These are phyloP conservation scores for Leccinum incarnatum DNA, from an alignment of 768 basidiomycete genomes.

Conservation along the genomic window DNA sequence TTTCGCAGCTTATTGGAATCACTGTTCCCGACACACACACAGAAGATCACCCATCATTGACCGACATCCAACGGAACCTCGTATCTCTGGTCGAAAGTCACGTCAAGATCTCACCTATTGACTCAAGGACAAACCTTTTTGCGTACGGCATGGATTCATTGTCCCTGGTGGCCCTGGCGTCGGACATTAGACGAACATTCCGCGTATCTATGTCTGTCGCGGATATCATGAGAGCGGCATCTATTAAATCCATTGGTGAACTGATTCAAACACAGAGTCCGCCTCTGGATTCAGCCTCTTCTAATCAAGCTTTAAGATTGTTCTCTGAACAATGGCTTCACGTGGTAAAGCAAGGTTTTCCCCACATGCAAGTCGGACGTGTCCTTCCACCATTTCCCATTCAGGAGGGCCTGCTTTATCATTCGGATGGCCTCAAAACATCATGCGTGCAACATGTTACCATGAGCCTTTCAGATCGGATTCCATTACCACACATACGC, in stretches of 20 bases:
- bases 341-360: conserved; percentile 3
- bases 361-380: conserved; percentile 2
- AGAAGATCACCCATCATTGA: neutral
- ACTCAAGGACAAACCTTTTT: conserved; percentile 29
- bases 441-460: conserved; percentile 48
- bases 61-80: conserved; percentile 37
- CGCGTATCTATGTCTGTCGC: conserved; percentile 20
- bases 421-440: conserved; percentile 35
- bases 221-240: conserved; percentile 30
- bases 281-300: neutral
- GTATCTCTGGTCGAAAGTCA: conserved; percentile 31
- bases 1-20: conserved; percentile 22
- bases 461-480: conserved; percentile 25
- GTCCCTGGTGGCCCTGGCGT: conserved; percentile 22
- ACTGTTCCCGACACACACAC: neutral
- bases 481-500: conserved; percentile 24
- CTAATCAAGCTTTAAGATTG: neutral
- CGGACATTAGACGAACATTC: conserved; percentile 22
- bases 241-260: conserved; percentile 20
- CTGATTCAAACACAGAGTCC: conserved; percentile 10
- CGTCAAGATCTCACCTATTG: conserved; percentile 16
- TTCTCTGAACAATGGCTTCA: conserved; percentile 22
- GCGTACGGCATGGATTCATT: conserved; percentile 35
- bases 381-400: conserved; percentile 45
- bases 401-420: conserved; percentile 46